These are phyloP conservation scores for Candida qinlingensis DNA, from an alignment of 805 yeast species.

Conservation along the genomic window DNA sequence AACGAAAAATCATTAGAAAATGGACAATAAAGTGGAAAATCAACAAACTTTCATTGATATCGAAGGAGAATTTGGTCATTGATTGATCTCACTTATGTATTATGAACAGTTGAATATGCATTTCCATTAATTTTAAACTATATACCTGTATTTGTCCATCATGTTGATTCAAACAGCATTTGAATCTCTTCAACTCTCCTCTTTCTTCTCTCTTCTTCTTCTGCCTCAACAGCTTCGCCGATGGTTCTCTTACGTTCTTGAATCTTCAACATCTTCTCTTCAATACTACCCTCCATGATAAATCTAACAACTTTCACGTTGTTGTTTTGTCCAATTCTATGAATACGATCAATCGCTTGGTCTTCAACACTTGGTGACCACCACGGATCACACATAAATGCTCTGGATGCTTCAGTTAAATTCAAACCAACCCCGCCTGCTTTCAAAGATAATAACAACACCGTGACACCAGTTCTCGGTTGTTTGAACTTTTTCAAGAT, in stretches of 20 bases:
- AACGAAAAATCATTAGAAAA: slow-evolving; percentile 7
- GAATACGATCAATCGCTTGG: slow-evolving; percentile 88
- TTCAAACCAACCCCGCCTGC: slow-evolving; percentile 96
- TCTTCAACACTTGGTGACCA: slow-evolving; percentile 92
- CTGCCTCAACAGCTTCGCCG: slow-evolving; percentile 75
- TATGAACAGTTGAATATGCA: neutral
- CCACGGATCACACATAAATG: slow-evolving; percentile 94
- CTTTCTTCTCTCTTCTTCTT: slow-evolving; percentile 68
- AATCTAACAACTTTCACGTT: slow-evolving; percentile 74
- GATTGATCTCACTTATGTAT: neutral
- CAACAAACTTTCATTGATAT: slow-evolving; percentile 7
- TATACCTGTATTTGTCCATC: slow-evolving; percentile 7
- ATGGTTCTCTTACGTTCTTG: slow-evolving; percentile 79
- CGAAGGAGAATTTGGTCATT: slow-evolving; percentile 2
- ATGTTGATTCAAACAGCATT: slow-evolving; percentile 47
- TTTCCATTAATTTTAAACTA: slow-evolving; percentile 4
- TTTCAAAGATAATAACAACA: slow-evolving; percentile 69
- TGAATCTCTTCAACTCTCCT: slow-evolving; percentile 70
- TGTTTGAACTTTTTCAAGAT: slow-evolving; percentile 52
- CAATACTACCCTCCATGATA: slow-evolving; percentile 77
- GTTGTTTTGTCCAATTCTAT: slow-evolving; percentile 79
- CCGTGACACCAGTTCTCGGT: slow-evolving; percentile 30
- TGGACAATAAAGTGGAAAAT: slow-evolving; percentile 18
- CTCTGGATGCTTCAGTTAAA: slow-evolving; percentile 76
- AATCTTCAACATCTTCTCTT: slow-evolving; percentile 80